phyloP scores from a whole-genome alignment of 768 basidiomycete species.

The Strobilomyces confusus region DNA sequence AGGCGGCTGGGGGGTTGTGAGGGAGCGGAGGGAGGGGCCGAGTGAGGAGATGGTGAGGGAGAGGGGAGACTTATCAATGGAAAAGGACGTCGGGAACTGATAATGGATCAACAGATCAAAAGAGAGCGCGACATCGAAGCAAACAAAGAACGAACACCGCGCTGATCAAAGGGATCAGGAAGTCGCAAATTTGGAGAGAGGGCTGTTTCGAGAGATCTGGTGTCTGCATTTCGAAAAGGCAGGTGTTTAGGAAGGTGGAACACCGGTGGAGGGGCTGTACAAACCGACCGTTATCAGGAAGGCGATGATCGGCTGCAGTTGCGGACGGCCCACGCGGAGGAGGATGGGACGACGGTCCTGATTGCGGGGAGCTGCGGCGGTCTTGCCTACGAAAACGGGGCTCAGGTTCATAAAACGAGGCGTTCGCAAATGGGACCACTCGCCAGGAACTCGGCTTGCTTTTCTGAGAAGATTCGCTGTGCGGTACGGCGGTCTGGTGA shows the following conservation, averaged over 20 bases:
- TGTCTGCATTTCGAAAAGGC: slow-evolving; percentile 29
- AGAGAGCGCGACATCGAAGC: slow-evolving; percentile 32
- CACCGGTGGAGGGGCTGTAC: slow-evolving; percentile 20
- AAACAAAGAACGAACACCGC: slow-evolving; percentile 35
- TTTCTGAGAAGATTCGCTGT: slow-evolving; percentile 23
- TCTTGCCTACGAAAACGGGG: slow-evolving; percentile 26
- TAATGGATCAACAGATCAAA: slow-evolving; percentile 38
- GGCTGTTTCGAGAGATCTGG: slow-evolving; percentile 33
- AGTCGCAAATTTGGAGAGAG: slow-evolving; percentile 31
- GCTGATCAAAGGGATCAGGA: slow-evolving; percentile 32
- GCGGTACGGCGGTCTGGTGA: slow-evolving; percentile 27
- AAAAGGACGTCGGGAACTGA: slow-evolving; percentile 35
- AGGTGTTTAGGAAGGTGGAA: slow-evolving; percentile 26
- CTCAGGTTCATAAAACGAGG: slow-evolving; percentile 15
- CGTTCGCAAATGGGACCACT: slow-evolving; percentile 19
- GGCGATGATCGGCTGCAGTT: slow-evolving; percentile 31
- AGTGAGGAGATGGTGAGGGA: slow-evolving; percentile 22
- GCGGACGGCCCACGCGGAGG: slow-evolving; percentile 23
- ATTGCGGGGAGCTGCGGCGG: slow-evolving; percentile 22
- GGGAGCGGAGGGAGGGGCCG: slow-evolving; percentile 14
- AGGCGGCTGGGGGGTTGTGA: slow-evolving; percentile 11
- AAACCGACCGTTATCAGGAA: slow-evolving; percentile 29
- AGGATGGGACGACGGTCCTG: slow-evolving; percentile 15
- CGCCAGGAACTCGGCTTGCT: slow-evolving; percentile 26
- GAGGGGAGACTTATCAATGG: slow-evolving; percentile 36